phyloP scores from a whole-genome alignment of 2,329 filamentous ascomycete genomes.

The Trichoderma lentiforme region DNA sequence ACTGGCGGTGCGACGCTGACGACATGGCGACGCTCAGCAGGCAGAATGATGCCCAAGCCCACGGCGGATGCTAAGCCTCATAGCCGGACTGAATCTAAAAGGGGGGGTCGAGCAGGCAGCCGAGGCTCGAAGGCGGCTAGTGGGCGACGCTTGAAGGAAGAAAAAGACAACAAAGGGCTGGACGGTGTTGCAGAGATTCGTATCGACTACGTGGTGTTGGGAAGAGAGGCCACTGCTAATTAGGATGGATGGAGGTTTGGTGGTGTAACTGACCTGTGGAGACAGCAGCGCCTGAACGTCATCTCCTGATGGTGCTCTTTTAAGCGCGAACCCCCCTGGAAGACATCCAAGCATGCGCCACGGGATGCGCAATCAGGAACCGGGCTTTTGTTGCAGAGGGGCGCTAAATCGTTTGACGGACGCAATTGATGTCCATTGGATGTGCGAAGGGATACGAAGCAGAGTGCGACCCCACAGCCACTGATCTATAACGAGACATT shows the following conservation, averaged over 20 bases:
- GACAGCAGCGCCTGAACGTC: not conserved
- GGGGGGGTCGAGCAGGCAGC: constrained; percentile 1
- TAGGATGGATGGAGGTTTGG: not conserved
- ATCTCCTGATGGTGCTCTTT: not conserved
- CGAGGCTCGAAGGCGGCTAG: constrained; percentile 2
- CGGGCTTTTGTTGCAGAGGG: not conserved
- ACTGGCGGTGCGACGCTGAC: constrained; percentile 46
- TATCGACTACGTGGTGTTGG: not conserved
- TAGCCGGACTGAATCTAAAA: constrained; percentile 22
- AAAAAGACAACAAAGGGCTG: not conserved
- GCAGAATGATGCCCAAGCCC: constrained; percentile 31
- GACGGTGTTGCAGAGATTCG: not conserved
- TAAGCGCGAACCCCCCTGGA: not conserved
- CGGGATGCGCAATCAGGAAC: not conserved
- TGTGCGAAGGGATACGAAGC: not conserved
- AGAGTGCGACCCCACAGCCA: not conserved
- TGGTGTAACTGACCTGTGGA: not conserved
- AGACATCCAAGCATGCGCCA: not conserved
- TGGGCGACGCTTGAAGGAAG: not conserved
- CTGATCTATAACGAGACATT: not conserved
- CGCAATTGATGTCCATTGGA: not conserved
- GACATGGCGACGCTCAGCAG: constrained; percentile 44
- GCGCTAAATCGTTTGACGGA: not conserved
- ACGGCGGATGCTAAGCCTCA: constrained; percentile 29
- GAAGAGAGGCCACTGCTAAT: not conserved